Evolutionary conservation across 2,329 filamentous ascomycete genomes (phyloP).

Genomic region (Ophiostoma australiae): DNA sequence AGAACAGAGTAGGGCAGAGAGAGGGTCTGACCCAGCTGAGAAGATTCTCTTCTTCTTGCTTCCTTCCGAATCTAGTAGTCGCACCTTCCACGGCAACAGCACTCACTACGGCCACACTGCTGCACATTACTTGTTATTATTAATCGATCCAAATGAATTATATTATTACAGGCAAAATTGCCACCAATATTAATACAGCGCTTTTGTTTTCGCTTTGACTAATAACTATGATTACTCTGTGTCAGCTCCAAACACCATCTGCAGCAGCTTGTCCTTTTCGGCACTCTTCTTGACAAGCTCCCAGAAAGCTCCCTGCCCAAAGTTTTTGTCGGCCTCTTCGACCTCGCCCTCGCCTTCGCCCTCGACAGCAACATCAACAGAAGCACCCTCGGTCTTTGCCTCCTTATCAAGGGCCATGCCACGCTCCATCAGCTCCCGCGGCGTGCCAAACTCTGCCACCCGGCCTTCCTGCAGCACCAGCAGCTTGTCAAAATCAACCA

Average conservation of each 20-base stretch:
- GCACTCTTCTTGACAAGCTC: constrained; percentile 28
- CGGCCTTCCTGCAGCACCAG: constrained; percentile 46
- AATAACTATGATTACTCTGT: not conserved
- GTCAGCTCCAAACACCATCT: constrained; percentile 23
- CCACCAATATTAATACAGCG: not conserved
- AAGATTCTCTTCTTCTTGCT: not conserved
- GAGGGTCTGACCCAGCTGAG: not conserved
- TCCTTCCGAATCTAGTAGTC: not conserved
- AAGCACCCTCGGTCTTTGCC: constrained; percentile 22
- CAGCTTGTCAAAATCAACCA: constrained; percentile 48
- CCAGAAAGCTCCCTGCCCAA: constrained; percentile 26
- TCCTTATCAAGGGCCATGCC: constrained; percentile 32
- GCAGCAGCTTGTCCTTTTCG: constrained; percentile 28
- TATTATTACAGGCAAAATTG: not conserved
- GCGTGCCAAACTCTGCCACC: constrained; percentile 42
- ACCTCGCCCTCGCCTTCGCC: constrained; percentile 27
- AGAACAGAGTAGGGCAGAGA: not conserved
- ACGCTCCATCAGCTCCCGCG: constrained; percentile 38
- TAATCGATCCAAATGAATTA: not conserved
- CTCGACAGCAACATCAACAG: constrained; percentile 17
- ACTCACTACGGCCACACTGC: not conserved
- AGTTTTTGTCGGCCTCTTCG: constrained; percentile 29
- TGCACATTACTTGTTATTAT: not conserved
- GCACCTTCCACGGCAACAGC: not conserved
- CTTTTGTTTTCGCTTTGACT: not conserved